A percentile compares a stretch with the other conserved stretches of the same genome.
These are phyloP conservation scores for Coemansia sp. DNA, from an alignment of 192 early-diverging fungal species.

Conservation along the genomic window DNA sequence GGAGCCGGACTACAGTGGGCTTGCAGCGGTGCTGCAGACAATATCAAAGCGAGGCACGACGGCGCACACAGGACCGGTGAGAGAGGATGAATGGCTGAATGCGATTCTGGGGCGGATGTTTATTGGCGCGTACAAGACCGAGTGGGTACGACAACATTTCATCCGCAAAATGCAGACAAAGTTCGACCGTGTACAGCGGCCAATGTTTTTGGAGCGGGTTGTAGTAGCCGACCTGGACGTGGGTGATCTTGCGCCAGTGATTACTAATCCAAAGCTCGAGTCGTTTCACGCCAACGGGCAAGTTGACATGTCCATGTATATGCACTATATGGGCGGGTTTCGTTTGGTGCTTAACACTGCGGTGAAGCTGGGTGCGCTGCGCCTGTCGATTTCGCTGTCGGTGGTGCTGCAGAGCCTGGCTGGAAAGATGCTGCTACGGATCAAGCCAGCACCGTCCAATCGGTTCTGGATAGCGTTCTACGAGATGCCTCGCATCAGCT, in stretches of 20 bases:
- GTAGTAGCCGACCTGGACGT: conserved; percentile 71
- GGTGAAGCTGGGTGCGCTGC: conserved; percentile 62
- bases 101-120: conserved; percentile 81
- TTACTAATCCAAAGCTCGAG: conserved; percentile 74
- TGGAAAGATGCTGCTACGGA: conserved; percentile 71
- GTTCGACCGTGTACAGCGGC: conserved; percentile 59
- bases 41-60: conserved; percentile 39
- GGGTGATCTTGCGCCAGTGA: conserved; percentile 74
- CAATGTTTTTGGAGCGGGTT: conserved; percentile 78
- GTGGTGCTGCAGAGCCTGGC: conserved; percentile 71
- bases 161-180: conserved; percentile 68
- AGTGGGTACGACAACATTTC: conserved; percentile 60
- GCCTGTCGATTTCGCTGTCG: conserved; percentile 73
- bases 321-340: conserved; percentile 80
- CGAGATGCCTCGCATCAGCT: conserved; percentile 70
- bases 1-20: conserved; percentile 34
- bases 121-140: conserved; percentile 66
- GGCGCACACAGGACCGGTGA: conserved; percentile 33
- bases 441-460: conserved; percentile 79
- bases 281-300: conserved; percentile 71
- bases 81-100: conserved; percentile 78
- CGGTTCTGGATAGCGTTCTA: conserved; percentile 87
- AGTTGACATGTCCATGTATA: conserved; percentile 67
- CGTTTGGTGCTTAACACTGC: conserved; percentile 72
- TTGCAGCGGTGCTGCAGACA: conserved; percentile 32